Evolutionary conservation across 192 early-diverging fungal species (phyloP).

Genomic region (Thamnidium elegans): DNA sequence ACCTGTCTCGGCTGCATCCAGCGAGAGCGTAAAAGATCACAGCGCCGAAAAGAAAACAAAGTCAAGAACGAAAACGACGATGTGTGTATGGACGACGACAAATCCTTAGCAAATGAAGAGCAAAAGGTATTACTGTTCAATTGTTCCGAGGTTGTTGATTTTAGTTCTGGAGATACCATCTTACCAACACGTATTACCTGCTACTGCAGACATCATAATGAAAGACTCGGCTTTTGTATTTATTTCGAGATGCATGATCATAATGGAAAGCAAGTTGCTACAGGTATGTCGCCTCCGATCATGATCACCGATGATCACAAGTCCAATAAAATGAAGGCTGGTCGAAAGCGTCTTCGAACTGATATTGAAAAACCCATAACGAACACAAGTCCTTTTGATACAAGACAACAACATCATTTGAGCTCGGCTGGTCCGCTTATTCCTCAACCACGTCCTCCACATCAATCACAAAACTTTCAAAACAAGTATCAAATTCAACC

Average conservation of each 20-base stretch:
- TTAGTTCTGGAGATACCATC: slow-evolving; percentile 84
- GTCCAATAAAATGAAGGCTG: slow-evolving; percentile 64
- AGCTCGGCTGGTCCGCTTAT: slow-evolving; percentile 14
- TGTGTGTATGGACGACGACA: slow-evolving; percentile 44
- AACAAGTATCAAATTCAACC: slow-evolving; percentile 14
- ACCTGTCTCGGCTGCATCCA: slow-evolving; percentile 83
- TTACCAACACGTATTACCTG: slow-evolving; percentile 96
- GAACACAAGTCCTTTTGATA: neutral
- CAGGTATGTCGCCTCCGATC: slow-evolving; percentile 87
- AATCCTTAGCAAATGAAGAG: slow-evolving; percentile 67
- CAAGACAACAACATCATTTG: neutral
- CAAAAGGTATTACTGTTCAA: slow-evolving; percentile 88
- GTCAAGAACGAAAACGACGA: slow-evolving; percentile 25
- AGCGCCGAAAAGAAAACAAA: slow-evolving; percentile 55
- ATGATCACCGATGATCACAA: slow-evolving; percentile 99
- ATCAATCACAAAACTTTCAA: neutral
- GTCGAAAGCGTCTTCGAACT: slow-evolving; percentile 26
- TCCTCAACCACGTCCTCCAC: neutral
- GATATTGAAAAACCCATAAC: slow-evolving; percentile 34
- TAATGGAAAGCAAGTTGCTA: slow-evolving; percentile 67
- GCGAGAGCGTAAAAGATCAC: slow-evolving; percentile 73
- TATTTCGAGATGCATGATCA: slow-evolving; percentile 79
- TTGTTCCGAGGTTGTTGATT: slow-evolving; percentile 82
- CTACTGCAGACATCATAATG: slow-evolving; percentile 94
- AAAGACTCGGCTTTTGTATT: slow-evolving; percentile 90